A percentile compares a stretch with the other conserved stretches of the same genome.
These are phyloP conservation scores for Neurospora sp. DNA, from an alignment of 495 filamentous ascomycete genomes.

Conservation along the genomic window DNA sequence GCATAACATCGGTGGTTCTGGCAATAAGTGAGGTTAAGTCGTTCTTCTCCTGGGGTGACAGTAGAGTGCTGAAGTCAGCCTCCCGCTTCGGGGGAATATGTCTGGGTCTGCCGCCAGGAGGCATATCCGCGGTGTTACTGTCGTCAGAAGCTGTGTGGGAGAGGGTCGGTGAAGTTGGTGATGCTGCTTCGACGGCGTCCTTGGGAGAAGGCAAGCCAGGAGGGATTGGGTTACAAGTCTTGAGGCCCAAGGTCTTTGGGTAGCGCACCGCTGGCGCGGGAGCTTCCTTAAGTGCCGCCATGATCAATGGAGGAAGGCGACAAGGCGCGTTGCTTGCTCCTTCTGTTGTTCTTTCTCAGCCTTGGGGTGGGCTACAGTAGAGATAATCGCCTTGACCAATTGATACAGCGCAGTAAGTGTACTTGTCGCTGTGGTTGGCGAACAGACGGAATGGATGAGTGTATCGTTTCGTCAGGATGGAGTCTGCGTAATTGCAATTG, in stretches of 20 bases:
- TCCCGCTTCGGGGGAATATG: slow-evolving; percentile 18
- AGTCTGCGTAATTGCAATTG: neutral
- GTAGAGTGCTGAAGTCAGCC: slow-evolving; percentile 22
- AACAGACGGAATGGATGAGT: neutral
- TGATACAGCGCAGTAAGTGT: neutral
- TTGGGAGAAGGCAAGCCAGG: neutral
- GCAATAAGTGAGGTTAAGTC: slow-evolving; percentile 27
- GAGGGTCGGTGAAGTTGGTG: slow-evolving; percentile 1
- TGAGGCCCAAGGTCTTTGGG: neutral
- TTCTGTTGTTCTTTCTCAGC: neutral
- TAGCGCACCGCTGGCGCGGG: neutral
- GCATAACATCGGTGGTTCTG: slow-evolving; percentile 38
- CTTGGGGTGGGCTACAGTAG: neutral
- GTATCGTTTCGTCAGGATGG: neutral
- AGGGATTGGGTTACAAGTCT: neutral
- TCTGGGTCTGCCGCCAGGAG: slow-evolving; percentile 11
- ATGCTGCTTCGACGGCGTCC: neutral
- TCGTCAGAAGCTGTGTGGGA: slow-evolving; percentile 4
- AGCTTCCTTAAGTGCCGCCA: neutral
- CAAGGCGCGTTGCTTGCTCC: neutral
- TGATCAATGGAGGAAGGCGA: neutral
- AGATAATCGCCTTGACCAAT: neutral
- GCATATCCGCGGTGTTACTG: slow-evolving; percentile 13
- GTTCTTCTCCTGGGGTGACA: slow-evolving; percentile 17
- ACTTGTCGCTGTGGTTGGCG: neutral